Conservation (phyloP, 2,329 filamentous ascomycete genomes). For the Elsinoe fawcettii region DNA sequence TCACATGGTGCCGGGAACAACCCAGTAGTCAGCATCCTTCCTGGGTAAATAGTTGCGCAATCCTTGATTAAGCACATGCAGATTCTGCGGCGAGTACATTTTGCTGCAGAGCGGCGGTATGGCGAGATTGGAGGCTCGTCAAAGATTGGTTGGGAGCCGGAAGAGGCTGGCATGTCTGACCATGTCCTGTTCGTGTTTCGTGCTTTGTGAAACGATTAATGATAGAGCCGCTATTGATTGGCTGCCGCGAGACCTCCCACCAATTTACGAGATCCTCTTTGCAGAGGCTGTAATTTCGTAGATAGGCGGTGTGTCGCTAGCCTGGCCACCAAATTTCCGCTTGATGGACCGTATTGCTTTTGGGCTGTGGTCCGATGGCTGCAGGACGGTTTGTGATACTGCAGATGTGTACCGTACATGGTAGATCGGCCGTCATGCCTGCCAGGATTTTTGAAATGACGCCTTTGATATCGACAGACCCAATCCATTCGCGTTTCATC, state of each 20-base stretch:
- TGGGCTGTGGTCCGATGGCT: neutral
- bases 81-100: neutral
- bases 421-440: neutral
- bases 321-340: neutral
- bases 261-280: neutral
- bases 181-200: neutral
- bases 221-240: neutral
- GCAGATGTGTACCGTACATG: neutral
- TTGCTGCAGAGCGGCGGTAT: neutral
- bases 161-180: neutral
- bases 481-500: neutral
- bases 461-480: neutral
- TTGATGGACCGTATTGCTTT: neutral
- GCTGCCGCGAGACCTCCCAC: neutral
- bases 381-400: neutral
- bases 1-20: constrained; percentile 2
- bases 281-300: neutral
- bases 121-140: neutral
- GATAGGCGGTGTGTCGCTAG: constrained; percentile 1
- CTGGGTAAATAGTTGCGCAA: constrained; percentile 7
- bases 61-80: constrained; percentile 8
- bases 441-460: neutral
- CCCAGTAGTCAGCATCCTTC: neutral
- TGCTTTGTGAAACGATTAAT: neutral
- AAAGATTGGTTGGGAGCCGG: neutral